Conservation (phyloP, 495 filamentous ascomycete genomes). For the Penicillium macrosclerotiorum region DNA sequence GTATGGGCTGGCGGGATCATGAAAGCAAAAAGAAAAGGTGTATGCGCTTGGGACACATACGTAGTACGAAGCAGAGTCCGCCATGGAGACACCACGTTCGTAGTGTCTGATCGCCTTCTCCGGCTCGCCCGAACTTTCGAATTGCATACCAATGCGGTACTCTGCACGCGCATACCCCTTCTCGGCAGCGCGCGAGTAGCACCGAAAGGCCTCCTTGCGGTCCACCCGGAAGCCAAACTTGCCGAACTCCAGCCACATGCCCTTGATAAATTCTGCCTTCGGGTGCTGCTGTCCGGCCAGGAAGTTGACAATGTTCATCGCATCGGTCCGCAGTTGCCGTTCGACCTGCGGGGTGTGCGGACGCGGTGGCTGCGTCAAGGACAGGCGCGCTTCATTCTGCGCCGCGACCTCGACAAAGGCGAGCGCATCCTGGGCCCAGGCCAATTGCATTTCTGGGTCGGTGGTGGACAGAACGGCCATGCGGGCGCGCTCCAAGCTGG, state of each 20-base stretch:
- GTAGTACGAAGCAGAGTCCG: slow-evolving; percentile 92
- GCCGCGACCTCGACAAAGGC: slow-evolving; percentile 82
- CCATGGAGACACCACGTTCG: slow-evolving; percentile 66
- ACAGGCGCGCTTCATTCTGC: slow-evolving; percentile 63
- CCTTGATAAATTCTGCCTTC: slow-evolving; percentile 89
- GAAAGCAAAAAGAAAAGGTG: neutral
- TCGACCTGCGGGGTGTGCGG: slow-evolving; percentile 80
- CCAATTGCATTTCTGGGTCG: slow-evolving; percentile 93
- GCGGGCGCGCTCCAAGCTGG: slow-evolving; percentile 78
- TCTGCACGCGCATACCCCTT: slow-evolving; percentile 91
- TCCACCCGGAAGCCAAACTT: slow-evolving; percentile 87
- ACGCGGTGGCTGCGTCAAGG: slow-evolving; percentile 62
- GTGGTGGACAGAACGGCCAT: slow-evolving; percentile 85
- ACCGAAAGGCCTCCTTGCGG: slow-evolving; percentile 89
- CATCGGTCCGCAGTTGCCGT: slow-evolving; percentile 82
- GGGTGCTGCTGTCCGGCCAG: slow-evolving; percentile 89
- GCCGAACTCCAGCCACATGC: slow-evolving; percentile 97
- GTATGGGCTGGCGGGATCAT: too few relatives aligned
- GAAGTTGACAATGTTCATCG: slow-evolving; percentile 86
- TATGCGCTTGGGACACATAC: slow-evolving; percentile 28
- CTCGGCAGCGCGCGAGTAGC: slow-evolving; percentile 81
- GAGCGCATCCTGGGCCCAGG: slow-evolving; percentile 92
- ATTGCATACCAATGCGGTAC: slow-evolving; percentile 98
- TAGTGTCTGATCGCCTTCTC: slow-evolving; percentile 90
- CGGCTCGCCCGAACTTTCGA: slow-evolving; percentile 87